phyloP scores from a whole-genome alignment of 345 rosid genomes.

The Moricandia moricandioides region DNA sequence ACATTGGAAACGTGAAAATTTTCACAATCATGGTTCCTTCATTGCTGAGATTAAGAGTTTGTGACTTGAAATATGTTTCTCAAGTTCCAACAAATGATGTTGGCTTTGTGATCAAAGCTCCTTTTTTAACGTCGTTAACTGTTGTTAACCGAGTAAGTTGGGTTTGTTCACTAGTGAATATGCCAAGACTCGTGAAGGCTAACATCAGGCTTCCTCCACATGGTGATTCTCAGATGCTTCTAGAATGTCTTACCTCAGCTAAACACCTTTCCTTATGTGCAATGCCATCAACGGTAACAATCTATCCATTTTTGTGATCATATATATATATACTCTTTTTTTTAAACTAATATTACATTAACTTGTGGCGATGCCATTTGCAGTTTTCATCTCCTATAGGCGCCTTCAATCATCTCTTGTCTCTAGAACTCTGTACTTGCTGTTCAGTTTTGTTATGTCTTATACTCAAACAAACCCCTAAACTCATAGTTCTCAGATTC shows the following conservation, averaged over 20 bases:
- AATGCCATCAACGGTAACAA: background rate
- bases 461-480: slow-evolving; percentile 8
- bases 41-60: background rate
- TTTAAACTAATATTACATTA: background rate
- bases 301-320: background rate
- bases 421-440: background rate
- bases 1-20: background rate
- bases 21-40: slow-evolving; percentile 9
- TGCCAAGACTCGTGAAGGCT: background rate
- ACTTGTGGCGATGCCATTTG: background rate
- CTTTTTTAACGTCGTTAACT: background rate
- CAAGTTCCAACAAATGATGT: background rate
- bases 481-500: slow-evolving; percentile 4
- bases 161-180: background rate
- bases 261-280: slow-evolving; percentile 1
- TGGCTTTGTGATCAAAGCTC: background rate
- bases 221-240: background rate
- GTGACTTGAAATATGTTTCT: background rate
- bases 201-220: background rate
- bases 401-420: background rate
- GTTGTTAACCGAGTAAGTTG: background rate
- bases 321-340: background rate
- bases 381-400: background rate
- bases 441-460: background rate
- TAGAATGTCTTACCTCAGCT: slow-evolving; percentile 9